Evolutionary conservation across 768 basidiomycete species (phyloP), one percentile per base, ranked within the genome.

Genomic region (Pholiota microspora): DNA sequence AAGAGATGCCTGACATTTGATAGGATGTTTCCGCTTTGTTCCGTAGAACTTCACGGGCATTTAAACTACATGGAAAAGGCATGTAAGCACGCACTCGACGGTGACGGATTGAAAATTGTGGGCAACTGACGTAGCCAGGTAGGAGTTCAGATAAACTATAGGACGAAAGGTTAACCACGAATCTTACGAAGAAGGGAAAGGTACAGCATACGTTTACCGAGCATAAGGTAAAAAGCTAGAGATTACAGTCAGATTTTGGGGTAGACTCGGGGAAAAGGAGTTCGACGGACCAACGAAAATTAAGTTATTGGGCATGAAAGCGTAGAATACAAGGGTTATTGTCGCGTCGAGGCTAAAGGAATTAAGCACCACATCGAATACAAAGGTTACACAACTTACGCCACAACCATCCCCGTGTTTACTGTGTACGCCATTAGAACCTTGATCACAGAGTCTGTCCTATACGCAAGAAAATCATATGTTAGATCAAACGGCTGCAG

Each of bases 111-210:
- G 23, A 15, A 27, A 9, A 15, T 36, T 32, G 24, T n/a, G 15
- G n/a, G n/a, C n/a, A 15, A 50, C 68, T 62, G 34, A 74, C 71
- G 67, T 67, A 25, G 82, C 80, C 7, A 85, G 72, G 59, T 82
- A 82, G 7, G 82, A 79, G 57, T 83, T 83, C 12, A 79, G 69
- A 58, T 83, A 84, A 23, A 84, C 80, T 84, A 46, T 32, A 54
- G 13, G 35, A 31, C 25, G 23, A n/a, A 12, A 45, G 16, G 29
- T 24, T 28, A 8, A 40, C 29, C 12, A 27, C 3, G 15, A 38
- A 27, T n/a, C 23, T 12, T 32, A 21, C 40, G 35, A 13, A 12
- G 25, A 10, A 15, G 46, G 21, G 29, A 10, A 23, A n/a, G 8
- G 15, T 7, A 10, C 2, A 15, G 57, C 81, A 58, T 45, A 82